Conservation (phyloP, 108 stramenopile species). For the Schizochytrium sp. region DNA sequence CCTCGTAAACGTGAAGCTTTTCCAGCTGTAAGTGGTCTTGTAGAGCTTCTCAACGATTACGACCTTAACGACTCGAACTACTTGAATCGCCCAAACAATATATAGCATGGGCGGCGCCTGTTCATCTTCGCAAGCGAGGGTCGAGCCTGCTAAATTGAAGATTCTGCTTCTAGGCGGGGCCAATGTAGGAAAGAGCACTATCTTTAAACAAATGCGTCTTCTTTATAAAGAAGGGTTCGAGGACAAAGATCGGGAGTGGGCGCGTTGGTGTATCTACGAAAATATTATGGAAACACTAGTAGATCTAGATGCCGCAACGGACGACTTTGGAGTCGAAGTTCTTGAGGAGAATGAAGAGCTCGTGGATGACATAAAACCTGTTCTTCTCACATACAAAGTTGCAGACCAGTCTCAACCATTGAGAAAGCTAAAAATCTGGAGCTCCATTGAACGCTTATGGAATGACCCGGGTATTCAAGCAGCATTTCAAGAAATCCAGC, state of each 20-base stretch:
- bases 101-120: background rate
- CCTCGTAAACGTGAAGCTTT: no score
- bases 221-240: conserved; percentile 66
- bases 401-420: background rate
- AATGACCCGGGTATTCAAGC: conserved; percentile 66
- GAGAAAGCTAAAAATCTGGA: conserved; percentile 29
- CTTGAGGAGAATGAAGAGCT: conserved; percentile 50
- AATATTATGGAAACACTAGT: conserved; percentile 66
- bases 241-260: conserved; percentile 59
- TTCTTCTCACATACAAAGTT: conserved; percentile 23
- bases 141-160: conserved; percentile 8
- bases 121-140: background rate
- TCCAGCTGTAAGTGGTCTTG: no score
- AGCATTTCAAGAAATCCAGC: conserved; percentile 57
- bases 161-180: conserved; percentile 18
- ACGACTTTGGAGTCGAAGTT: conserved; percentile 34
- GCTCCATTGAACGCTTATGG: conserved; percentile 60
- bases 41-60: no score
- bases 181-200: conserved; percentile 68
- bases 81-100: background rate
- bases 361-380: conserved; percentile 43
- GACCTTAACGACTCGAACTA: no score
- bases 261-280: conserved; percentile 1
- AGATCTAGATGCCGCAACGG: conserved; percentile 35
- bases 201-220: conserved; percentile 74